phyloP scores from a whole-genome alignment of 2,329 filamentous ascomycete genomes.

The Blastomyces parvus region DNA sequence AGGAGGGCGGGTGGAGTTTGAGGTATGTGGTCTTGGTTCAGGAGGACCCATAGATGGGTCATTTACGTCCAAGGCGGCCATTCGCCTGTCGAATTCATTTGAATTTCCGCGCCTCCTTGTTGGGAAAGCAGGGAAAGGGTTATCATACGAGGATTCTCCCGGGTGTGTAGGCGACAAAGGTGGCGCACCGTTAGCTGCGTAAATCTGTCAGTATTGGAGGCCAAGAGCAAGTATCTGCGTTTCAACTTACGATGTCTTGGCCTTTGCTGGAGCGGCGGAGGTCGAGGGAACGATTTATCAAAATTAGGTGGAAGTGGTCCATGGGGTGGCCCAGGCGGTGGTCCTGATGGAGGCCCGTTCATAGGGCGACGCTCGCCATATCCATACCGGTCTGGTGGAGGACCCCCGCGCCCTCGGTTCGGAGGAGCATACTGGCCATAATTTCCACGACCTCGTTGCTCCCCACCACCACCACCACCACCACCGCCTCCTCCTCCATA shows the following conservation, averaged over 20 bases:
- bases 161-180: constrained; percentile 27
- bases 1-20: constrained; percentile 28
- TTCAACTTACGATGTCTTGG: constrained; percentile 27
- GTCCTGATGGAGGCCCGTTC: constrained; percentile 10
- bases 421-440: constrained; percentile 7
- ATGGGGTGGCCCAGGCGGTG: constrained; percentile 6
- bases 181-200: constrained; percentile 23
- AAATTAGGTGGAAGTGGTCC: constrained; percentile 3
- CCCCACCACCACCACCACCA: not conserved
- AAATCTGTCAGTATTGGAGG: constrained; percentile 11
- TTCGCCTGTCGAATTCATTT: constrained; percentile 30
- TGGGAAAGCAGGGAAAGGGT: constrained; percentile 41
- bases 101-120: constrained; percentile 27
- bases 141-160: constrained; percentile 36
- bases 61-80: constrained; percentile 33
- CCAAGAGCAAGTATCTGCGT: not conserved
- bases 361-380: constrained; percentile 16
- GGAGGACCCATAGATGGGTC: constrained; percentile 19
- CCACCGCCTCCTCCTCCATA: constrained; percentile 22
- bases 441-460: constrained; percentile 10
- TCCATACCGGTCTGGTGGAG: constrained; percentile 15
- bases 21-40: constrained; percentile 31
- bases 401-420: constrained; percentile 7
- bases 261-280: constrained; percentile 24
- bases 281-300: constrained; percentile 16